Base-by-base conservation (phyloP, 208 protist genomes). In the Angomonas ambiguus region DNA sequence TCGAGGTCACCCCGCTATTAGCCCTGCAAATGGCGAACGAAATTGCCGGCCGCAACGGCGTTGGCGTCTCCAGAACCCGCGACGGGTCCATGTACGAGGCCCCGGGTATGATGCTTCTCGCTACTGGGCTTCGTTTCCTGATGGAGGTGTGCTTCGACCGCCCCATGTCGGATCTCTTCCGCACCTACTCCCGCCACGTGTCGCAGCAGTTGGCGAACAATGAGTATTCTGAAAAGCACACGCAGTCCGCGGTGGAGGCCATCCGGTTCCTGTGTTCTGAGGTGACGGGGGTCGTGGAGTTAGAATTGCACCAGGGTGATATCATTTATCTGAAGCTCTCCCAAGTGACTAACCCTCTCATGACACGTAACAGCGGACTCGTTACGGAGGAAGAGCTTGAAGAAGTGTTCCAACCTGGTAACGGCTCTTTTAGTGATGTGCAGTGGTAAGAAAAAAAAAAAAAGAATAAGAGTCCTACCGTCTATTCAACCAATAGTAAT, bases 71-170 rank as follows among this genome's bases (percentile, higher is more conserved):
- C 28, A 80, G 85, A 71, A 92, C 92, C 10, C 77, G 80, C 28
- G 86, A 93, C 18, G 88, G 86, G 58, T 82, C 77, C 24, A 93
- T 96, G 85, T 96, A 87, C 78, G 93, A 97, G 72, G 79, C 93
- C 1, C 93, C 93, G 0, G 93, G 93, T 49, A 97, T 97, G 93
- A 48, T 60, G 20, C 79, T 97, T 8, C 91, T 97, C 58, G 64
- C 84, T 10, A 69, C 67, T 4, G 80, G 84, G 42, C 78, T 96
- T 49, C 70, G 74, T 31, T 94, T 80, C 66, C 67, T 97, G 8
- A 96, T 94, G 76, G 90, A 97, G 42, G 87, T 92, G 16, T 88
- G 71, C 66, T 91, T 96, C 55, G 93, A 96, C 70, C 78, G 86
- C 62, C 31, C 77, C 11, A 72, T 83, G 2, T 67, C 69, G 16